phyloP scores from a whole-genome alignment of 371 early-diverging fungal genomes.

The Umbelopsis sp. region DNA sequence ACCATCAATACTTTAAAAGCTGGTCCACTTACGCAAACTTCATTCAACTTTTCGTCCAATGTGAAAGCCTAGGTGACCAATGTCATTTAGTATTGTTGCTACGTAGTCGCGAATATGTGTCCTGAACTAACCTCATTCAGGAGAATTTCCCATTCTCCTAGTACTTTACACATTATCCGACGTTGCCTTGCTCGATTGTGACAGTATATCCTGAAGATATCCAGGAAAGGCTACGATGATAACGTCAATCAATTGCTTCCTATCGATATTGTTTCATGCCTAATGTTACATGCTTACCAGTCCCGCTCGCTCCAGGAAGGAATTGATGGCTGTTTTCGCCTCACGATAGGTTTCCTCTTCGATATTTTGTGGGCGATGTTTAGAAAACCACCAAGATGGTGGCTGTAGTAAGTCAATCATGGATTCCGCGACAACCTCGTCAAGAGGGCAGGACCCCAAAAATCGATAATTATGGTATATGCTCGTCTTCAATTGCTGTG shows the following conservation, averaged over 20 bases:
- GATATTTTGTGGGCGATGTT: conserved; percentile 22
- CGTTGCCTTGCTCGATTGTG: conserved; percentile 76
- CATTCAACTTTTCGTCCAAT: conserved; percentile 37
- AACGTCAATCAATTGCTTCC: not conserved
- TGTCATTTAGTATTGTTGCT: not conserved
- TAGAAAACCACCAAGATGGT: conserved; percentile 35
- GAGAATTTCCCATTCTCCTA: conserved; percentile 67
- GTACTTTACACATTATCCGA: conserved; percentile 63
- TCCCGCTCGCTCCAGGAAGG: conserved; percentile 41
- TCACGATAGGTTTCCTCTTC: conserved; percentile 22
- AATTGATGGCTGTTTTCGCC: conserved; percentile 24
- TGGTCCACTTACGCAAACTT: conserved; percentile 20
- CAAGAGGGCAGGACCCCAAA: conserved; percentile 34
- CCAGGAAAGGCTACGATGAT: conserved; percentile 52
- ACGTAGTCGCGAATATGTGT: not conserved
- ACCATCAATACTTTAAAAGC: not conserved
- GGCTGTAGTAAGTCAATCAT: conserved; percentile 37
- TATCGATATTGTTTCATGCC: not conserved
- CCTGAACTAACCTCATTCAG: conserved; percentile 54
- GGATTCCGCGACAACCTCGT: conserved; percentile 28
- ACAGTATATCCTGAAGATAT: conserved; percentile 64
- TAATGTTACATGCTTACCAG: conserved; percentile 26
- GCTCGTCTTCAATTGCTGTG: conserved; percentile 4
- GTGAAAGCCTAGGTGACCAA: conserved; percentile 29
- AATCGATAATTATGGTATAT: conserved; percentile 38